Conservation (phyloP, 208 protist genomes). For the Crithidia bombi region DNA sequence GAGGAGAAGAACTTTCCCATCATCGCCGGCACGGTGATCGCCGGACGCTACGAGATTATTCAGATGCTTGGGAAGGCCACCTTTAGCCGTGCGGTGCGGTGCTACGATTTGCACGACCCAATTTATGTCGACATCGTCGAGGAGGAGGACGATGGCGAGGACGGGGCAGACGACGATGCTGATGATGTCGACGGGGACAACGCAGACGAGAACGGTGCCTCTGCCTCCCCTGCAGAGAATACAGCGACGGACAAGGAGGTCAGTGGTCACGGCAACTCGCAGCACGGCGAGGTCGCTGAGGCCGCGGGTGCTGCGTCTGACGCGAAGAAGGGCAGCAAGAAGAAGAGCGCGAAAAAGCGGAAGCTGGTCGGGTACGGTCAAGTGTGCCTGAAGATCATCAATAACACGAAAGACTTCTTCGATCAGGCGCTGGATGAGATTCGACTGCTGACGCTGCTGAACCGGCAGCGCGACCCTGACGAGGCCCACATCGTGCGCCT, state of each 20-base stretch:
- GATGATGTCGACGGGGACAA: constrained; percentile 16
- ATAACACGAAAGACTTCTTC: constrained; percentile 98
- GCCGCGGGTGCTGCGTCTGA: not conserved
- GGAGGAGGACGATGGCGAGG: constrained; percentile 26
- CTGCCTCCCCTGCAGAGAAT: constrained; percentile 5
- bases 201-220: constrained; percentile 15
- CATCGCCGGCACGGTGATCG: constrained; percentile 84
- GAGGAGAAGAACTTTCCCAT: constrained; percentile 94
- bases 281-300: not conserved
- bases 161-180: constrained; percentile 9
- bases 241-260: not conserved
- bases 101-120: constrained; percentile 91
- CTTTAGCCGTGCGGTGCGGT: constrained; percentile 94
- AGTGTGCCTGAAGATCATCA: constrained; percentile 98
- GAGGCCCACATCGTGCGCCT: constrained; percentile 90
- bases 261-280: not conserved
- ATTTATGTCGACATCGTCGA: constrained; percentile 75
- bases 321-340: not conserved
- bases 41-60: constrained; percentile 94
- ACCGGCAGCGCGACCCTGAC: constrained; percentile 90
- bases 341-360: constrained; percentile 13
- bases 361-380: constrained; percentile 70
- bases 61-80: constrained; percentile 95
- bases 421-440: constrained; percentile 98
- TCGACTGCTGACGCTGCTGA: constrained; percentile 94